These are phyloP conservation scores for Verbena officinalis DNA, from an alignment of 257 asterid genomes.

Conservation along the genomic window DNA sequence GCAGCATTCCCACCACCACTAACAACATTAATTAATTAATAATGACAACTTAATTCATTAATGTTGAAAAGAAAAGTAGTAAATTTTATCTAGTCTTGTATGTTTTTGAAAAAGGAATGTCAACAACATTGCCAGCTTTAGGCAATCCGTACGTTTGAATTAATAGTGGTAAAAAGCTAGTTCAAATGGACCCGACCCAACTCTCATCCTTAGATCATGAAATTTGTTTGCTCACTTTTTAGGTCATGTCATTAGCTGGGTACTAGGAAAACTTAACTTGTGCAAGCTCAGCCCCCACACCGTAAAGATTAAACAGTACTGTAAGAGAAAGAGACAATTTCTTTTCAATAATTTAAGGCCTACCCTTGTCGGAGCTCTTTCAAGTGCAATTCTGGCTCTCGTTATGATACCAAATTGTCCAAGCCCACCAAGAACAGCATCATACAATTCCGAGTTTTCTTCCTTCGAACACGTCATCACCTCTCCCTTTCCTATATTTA, in stretches of 20 bases:
- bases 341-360: background rate
- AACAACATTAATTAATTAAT: background rate
- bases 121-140: slow-evolving; percentile 40
- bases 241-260: slow-evolving; percentile 47
- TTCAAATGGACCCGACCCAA: slow-evolving; percentile 43
- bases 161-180: slow-evolving; percentile 23
- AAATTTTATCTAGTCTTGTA: no score
- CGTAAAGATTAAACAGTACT: no score
- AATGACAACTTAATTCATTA: no score
- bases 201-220: slow-evolving; percentile 22
- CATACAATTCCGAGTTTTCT: slow-evolving; percentile 55
- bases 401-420: slow-evolving; percentile 91
- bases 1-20: background rate
- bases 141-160: slow-evolving; percentile 29
- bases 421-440: slow-evolving; percentile 79
- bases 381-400: slow-evolving; percentile 78
- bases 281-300: slow-evolving; percentile 38
- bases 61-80: no score
- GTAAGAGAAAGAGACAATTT: slow-evolving; percentile 21
- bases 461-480: slow-evolving; percentile 59
- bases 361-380: slow-evolving; percentile 78
- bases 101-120: slow-evolving; percentile 15
- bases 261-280: slow-evolving; percentile 47
- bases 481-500: slow-evolving; percentile 73
- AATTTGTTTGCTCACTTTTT: slow-evolving; percentile 29